These are phyloP conservation scores for Hygrophoropsis aurantiaca DNA, from an alignment of 768 basidiomycete species.

Conservation along the genomic window DNA sequence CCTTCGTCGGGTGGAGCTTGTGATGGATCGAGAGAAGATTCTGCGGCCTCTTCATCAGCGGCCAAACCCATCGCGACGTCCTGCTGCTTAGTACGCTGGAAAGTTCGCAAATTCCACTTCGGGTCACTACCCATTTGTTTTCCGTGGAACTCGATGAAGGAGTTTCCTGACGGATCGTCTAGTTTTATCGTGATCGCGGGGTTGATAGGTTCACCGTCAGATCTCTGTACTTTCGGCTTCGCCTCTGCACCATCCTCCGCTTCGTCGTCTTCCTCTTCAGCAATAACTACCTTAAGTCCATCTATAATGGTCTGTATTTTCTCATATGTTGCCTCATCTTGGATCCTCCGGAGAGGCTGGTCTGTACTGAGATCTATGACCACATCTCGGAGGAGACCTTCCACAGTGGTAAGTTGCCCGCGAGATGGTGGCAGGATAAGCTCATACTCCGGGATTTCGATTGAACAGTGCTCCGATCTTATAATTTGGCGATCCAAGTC, in stretches of 20 bases:
- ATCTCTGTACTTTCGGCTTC: conserved; percentile 31
- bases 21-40: conserved; percentile 12
- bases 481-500: conserved; percentile 95
- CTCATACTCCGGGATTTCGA: conserved; percentile 84
- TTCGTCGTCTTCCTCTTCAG: conserved; percentile 55
- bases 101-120: conserved; percentile 87
- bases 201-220: conserved; percentile 53
- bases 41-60: conserved; percentile 30
- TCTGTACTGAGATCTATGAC: conserved; percentile 75
- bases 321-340: conserved; percentile 67
- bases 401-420: conserved; percentile 95
- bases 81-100: conserved; percentile 76
- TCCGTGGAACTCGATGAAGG: conserved; percentile 90
- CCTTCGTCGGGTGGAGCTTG: conserved; percentile 17
- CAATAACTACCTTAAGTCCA: conserved; percentile 62
- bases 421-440: conserved; percentile 87
- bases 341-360: conserved; percentile 80
- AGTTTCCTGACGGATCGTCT: conserved; percentile 94
- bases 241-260: conserved; percentile 30
- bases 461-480: conserved; percentile 79
- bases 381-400: conserved; percentile 86
- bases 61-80: conserved; percentile 77
- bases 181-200: conserved; percentile 77
- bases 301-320: conserved; percentile 79
- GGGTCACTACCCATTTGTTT: conserved; percentile 74